phyloP scores from a whole-genome alignment of 805 yeast species.

The Wickerhamomyces strasburgensis region DNA sequence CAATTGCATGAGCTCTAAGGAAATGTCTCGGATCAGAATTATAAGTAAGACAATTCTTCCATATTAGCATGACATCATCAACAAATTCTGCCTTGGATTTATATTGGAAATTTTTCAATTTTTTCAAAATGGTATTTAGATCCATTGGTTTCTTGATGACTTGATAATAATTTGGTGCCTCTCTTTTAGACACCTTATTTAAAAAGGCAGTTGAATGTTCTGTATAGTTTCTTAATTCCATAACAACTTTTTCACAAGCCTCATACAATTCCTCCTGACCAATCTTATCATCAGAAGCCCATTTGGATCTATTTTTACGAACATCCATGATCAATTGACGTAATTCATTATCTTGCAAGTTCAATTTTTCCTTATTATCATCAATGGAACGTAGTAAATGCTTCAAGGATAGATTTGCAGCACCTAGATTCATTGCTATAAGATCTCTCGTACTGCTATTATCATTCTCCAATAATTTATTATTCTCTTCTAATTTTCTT shows the following conservation, averaged over 20 bases:
- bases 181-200: slow-evolving; percentile 94
- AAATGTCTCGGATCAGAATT: slow-evolving; percentile 95
- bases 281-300: slow-evolving; percentile 93
- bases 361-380: slow-evolving; percentile 67
- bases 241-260: slow-evolving; percentile 92
- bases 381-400: slow-evolving; percentile 78
- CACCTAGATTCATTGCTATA: slow-evolving; percentile 50
- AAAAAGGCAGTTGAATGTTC: slow-evolving; percentile 96
- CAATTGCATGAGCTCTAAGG: slow-evolving; percentile 84
- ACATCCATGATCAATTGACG: slow-evolving; percentile 87
- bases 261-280: slow-evolving; percentile 98
- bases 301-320: slow-evolving; percentile 89
- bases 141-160: slow-evolving; percentile 96
- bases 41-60: slow-evolving; percentile 91
- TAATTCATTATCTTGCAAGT: slow-evolving; percentile 75
- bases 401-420: slow-evolving; percentile 72
- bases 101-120: slow-evolving; percentile 77
- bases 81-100: slow-evolving; percentile 83
- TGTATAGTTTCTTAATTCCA: slow-evolving; percentile 84
- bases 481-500: slow-evolving; percentile 73
- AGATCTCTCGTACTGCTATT: slow-evolving; percentile 23
- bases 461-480: slow-evolving; percentile 48
- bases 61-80: slow-evolving; percentile 90
- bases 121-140: slow-evolving; percentile 87
- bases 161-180: slow-evolving; percentile 93